Evolutionary conservation across 148 eudicot genomes (phyloP), one percentile per base, ranked within the genome.

Genomic region (Silene latifolia): DNA sequence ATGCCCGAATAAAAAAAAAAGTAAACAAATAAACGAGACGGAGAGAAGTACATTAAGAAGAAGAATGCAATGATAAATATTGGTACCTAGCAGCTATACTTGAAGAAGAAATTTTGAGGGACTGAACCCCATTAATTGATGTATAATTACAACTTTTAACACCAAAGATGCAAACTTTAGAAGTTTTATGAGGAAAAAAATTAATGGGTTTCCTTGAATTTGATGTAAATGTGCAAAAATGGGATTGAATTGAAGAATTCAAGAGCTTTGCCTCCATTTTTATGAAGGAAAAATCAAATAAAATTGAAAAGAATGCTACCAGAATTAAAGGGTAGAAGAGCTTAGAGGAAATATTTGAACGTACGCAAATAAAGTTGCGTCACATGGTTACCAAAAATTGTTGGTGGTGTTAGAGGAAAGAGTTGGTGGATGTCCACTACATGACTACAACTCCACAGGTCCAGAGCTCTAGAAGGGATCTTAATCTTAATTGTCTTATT

Each of bases 201-300:
- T 75, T 71, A 42, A 80, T 56, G 75, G 79, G 75, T 80, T 25
- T 56, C 32, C n/a, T 18, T 53, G 59, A 64, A 70, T 70, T 80
- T 42, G 79, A 18, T 2, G 63, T 19, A 27, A 9, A 13, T 53
- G 63, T 62, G 5, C 48, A 32, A 42, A 80, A 14, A 44, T 57
- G 27, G n/a, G 75, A 18, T 18, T 42, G 71, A 63, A 56, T 58
- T 15, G 63, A n/a, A 8, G 79, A 44, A 74, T 23, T 63, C 67
- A 80, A 71, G n/a, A 80, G 75, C 25, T 58, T 80, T 8, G 79
- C 78, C 56, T 80, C 82, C 82, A 80, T 75, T 75, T 69, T 18
- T 39, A 39, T 42, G 9, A n/a, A 58, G 39, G 1, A 61, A 21
- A 13, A 56, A 59, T 11, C 21, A 20, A 19, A 6, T 8, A 60